Conservation (phyloP, 208 protist genomes). For the Kentomonas sorsogonicus region DNA sequence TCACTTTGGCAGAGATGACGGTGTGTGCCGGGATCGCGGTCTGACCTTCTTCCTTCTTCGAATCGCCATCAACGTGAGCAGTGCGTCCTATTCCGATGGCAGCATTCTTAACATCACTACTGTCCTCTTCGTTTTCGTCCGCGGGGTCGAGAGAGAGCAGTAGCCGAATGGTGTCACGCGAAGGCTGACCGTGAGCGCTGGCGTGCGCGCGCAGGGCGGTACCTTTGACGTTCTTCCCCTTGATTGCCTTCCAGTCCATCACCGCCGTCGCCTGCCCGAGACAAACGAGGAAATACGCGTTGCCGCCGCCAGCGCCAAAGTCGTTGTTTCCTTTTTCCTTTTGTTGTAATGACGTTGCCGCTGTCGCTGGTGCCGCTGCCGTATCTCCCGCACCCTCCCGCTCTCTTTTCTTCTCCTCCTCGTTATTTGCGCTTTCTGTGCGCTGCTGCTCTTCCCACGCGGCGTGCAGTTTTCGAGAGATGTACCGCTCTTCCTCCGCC, state of each 20-base stretch:
- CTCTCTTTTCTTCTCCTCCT: too few species aligned
- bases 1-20: too few species aligned
- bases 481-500: too few species aligned
- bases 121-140: neutral
- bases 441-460: too few species aligned
- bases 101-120: neutral
- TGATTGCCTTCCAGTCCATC: constrained; percentile 30
- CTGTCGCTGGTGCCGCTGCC: too few species aligned
- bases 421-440: too few species aligned
- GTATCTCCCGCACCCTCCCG: too few species aligned
- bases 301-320: neutral
- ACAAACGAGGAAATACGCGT: constrained; percentile 20
- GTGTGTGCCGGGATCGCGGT: too few species aligned
- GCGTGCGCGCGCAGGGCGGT: constrained; percentile 30
- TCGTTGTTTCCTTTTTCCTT: neutral
- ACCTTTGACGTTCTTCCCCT: constrained; percentile 14
- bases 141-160: constrained; percentile 6
- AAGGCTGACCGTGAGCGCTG: constrained; percentile 38
- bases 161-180: constrained; percentile 15
- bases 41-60: too few species aligned
- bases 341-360: too few species aligned
- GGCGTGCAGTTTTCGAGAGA: too few species aligned
- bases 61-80: too few species aligned
- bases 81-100: neutral
- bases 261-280: constrained; percentile 22